Percentiles rank a stretch among this genome's conserved stretches.
Evolutionary conservation across 2,329 filamentous ascomycete species (phyloP).

Genomic region (Colletotrichum tropicicola): DNA sequence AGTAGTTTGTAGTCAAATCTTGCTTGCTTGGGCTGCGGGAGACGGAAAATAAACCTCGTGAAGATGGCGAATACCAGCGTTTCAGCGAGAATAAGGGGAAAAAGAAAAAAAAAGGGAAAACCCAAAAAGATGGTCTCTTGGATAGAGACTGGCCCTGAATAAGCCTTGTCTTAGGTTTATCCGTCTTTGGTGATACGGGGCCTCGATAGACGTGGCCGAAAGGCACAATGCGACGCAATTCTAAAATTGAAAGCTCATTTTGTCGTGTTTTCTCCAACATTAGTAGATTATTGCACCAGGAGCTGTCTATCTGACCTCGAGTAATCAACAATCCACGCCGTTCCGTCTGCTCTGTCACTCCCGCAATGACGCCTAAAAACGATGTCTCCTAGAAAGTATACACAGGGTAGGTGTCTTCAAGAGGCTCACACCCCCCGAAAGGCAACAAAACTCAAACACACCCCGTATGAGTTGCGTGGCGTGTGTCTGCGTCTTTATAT

Average conservation of each 20-base stretch:
- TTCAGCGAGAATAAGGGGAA: no score
- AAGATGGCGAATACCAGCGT: no score
- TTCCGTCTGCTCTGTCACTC: slow-evolving; percentile 17
- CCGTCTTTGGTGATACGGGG: no score
- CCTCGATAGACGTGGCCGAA: no score
- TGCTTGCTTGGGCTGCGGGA: no score
- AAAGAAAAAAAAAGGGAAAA: no score
- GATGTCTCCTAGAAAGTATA: slow-evolving; percentile 24
- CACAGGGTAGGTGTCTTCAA: not conserved
- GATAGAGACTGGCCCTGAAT: no score
- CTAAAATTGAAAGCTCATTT: not conserved
- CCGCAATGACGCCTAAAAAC: slow-evolving; percentile 7
- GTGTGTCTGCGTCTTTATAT: slow-evolving; percentile 5
- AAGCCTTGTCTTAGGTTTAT: no score
- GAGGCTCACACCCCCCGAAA: not conserved
- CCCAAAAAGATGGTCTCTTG: no score
- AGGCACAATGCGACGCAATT: no score
- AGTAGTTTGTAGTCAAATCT: no score
- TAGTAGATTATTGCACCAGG: slow-evolving; percentile 27
- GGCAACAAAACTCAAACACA: not conserved
- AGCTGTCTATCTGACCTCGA: slow-evolving; percentile 26
- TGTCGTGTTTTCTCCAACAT: slow-evolving; percentile 22
- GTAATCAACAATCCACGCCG: slow-evolving; percentile 11
- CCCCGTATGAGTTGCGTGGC: not conserved
- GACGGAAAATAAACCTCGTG: no score